phyloP scores from a whole-genome alignment of 2,329 filamentous ascomycete species.

The Alternaria viburni region DNA sequence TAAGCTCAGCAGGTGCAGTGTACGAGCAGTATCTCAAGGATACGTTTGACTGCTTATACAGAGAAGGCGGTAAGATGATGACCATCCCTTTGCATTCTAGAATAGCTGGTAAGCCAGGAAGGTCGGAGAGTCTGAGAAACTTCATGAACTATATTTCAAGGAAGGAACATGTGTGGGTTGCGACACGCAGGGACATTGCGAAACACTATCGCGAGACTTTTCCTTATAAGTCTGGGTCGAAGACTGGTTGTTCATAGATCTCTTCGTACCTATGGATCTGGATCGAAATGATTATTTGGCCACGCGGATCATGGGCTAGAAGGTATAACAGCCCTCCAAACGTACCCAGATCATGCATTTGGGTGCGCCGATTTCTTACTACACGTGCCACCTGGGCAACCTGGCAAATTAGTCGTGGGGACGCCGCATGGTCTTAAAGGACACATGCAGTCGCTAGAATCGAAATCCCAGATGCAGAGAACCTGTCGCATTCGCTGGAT shows the following conservation, averaged over 20 bases:
- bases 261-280: background rate
- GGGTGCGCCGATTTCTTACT: background rate
- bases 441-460: background rate
- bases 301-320: background rate
- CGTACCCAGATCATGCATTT: background rate
- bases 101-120: slow-evolving; percentile 59
- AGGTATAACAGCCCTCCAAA: background rate
- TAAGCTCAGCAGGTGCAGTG: slow-evolving; percentile 45
- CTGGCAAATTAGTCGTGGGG: background rate
- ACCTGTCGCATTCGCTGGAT: background rate
- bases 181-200: slow-evolving; percentile 60
- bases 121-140: slow-evolving; percentile 58
- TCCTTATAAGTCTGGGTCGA: slow-evolving; percentile 48
- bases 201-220: slow-evolving; percentile 56
- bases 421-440: background rate
- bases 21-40: slow-evolving; percentile 58
- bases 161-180: slow-evolving; percentile 63
- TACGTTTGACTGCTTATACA: slow-evolving; percentile 61
- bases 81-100: slow-evolving; percentile 61
- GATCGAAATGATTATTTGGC: background rate
- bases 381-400: background rate
- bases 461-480: background rate
- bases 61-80: slow-evolving; percentile 62
- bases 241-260: slow-evolving; percentile 10
- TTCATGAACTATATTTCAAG: slow-evolving; percentile 60